These are phyloP conservation scores for Phytomonas serpens DNA, from an alignment of 208 protist species.

Conservation along the genomic window DNA sequence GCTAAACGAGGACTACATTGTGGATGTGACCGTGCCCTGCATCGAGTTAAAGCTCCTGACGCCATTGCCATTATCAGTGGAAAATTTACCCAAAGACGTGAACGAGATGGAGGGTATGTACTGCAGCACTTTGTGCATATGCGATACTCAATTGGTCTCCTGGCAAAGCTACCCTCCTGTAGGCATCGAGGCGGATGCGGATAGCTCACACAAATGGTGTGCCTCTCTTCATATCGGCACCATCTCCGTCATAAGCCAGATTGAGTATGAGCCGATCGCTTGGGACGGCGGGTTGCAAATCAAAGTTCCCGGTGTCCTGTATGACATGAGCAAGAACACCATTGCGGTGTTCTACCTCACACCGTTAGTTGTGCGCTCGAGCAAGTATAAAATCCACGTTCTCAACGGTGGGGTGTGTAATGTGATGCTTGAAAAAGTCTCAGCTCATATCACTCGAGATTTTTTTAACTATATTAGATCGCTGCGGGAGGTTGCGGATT, in stretches of 20 bases:
- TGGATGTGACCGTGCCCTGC: constrained; percentile 50
- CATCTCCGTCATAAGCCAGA: constrained; percentile 56
- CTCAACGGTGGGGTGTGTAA: constrained; percentile 51
- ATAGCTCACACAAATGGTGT: constrained; percentile 23
- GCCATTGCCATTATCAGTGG: constrained; percentile 30
- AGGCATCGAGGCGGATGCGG: constrained; percentile 27
- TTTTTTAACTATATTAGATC: constrained; percentile 56
- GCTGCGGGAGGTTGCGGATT: constrained; percentile 4
- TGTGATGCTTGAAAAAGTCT: constrained; percentile 38
- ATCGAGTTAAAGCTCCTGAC: constrained; percentile 66
- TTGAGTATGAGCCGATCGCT: constrained; percentile 66
- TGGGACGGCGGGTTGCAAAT: constrained; percentile 54
- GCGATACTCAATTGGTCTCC: constrained; percentile 42
- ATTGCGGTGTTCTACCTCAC: constrained; percentile 51
- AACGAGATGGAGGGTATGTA: constrained; percentile 39
- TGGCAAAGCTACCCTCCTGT: constrained; percentile 41
- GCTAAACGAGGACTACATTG: constrained; percentile 58
- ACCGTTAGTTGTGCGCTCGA: constrained; percentile 31
- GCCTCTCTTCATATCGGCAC: constrained; percentile 52
- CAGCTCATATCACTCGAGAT: constrained; percentile 48
- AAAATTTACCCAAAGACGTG: constrained; percentile 26
- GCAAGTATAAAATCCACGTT: constrained; percentile 41
- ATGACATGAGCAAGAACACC: constrained; percentile 49
- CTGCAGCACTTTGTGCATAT: constrained; percentile 36
- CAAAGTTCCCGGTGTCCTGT: constrained; percentile 42